Base-by-base conservation (phyloP, 2,329 filamentous ascomycete species). In the Sclerotinia nivalis region DNA sequence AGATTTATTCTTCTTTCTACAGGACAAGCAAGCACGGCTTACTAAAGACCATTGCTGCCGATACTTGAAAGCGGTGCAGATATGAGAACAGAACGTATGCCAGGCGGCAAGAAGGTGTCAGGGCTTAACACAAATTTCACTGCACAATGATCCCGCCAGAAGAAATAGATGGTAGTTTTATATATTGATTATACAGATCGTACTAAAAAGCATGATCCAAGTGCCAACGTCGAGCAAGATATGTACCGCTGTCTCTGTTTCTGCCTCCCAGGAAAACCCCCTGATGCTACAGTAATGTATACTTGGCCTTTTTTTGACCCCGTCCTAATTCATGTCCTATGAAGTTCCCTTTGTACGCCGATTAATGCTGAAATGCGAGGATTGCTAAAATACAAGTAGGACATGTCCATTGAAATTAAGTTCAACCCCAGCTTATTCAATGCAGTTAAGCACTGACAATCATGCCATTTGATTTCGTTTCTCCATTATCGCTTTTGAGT, bases 401-500 rank as follows among this genome's bases (percentile, higher is more conserved):
- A n/a, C 31, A 52, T 22, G 31, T 43, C 34, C 34, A 66, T 34
- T 9, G 22, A 52, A 50, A 52, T 50, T 52, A 22, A 12, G 12
- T 13, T 28, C 15, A 20, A 43, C 31, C 25, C 40, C 15, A 31
- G 56, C 49, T 2, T 20, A n/a, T 28, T 40, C 45, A 13, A 56
- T 69, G 22, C 50, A 45, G 20, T n/a, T 40, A 68, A 61, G 64
- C 22, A 59, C 45, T 22, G 18, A 59, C 67, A 62, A 56, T 61
- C 34, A 70, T 61, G n/a, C 60, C 70, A 66, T 74, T 73, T 18
- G 49, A 47, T 64, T 73, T 74, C 22, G 66, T 69, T 49, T 72
- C 71, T 25, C 74, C 72, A 10, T 71, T 62, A 25, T 73, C 66
- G 45, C 64, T 65, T 28, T 77, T 74, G n/a, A 74, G 50, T 49